phyloP scores from a whole-genome alignment of 768 basidiomycete genomes.

The Lyophyllum atratum region DNA sequence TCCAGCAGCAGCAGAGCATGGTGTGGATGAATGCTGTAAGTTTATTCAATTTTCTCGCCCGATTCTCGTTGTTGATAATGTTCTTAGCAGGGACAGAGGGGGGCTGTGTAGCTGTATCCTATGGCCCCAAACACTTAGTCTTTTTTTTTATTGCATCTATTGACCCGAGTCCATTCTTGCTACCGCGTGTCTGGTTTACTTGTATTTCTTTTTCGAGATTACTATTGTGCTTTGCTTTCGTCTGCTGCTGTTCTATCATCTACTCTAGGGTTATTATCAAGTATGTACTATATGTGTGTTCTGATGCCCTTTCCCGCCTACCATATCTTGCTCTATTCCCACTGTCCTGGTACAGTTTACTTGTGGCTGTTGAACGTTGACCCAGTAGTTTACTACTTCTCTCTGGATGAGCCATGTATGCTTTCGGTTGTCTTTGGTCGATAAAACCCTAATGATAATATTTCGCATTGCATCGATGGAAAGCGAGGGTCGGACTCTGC shows the following conservation, averaged over 20 bases:
- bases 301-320: background rate
- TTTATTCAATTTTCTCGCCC: constrained; percentile 5
- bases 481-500: too few relatives aligned
- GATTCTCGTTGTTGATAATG: background rate
- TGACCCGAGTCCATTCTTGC: too few relatives aligned
- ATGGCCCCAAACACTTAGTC: constrained; percentile 14
- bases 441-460: background rate
- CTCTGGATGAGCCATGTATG: background rate
- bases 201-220: constrained; percentile 1
- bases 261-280: constrained; percentile 9
- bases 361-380: background rate
- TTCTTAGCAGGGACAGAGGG: constrained; percentile 14
- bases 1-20: constrained; percentile 28
- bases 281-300: constrained; percentile 7
- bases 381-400: too few relatives aligned
- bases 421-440: background rate
- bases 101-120: constrained; percentile 12
- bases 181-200: background rate
- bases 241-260: background rate
- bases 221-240: background rate
- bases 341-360: background rate
- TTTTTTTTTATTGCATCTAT: background rate
- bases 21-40: constrained; percentile 48
- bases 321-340: background rate
- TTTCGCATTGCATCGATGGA: background rate